phyloP scores from a whole-genome alignment of 2,329 filamentous ascomycete species.

The Ophiognomonia clavigignenti-juglandacearum region DNA sequence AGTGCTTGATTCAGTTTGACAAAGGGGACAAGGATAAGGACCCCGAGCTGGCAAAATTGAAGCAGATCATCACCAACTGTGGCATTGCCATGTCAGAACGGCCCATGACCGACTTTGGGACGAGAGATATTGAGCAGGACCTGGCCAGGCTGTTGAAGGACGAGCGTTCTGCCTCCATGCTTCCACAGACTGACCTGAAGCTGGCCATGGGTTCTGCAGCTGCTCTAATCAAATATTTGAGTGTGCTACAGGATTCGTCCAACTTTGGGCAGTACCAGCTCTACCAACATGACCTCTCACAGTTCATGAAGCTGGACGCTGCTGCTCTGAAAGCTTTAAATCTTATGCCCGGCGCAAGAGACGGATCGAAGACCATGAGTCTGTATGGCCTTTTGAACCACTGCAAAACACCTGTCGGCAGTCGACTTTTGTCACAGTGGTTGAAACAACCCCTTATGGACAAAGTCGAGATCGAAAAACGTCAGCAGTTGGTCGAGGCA shows the following conservation, averaged over 20 bases:
- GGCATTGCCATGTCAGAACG: conserved; percentile 86
- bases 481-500: conserved; percentile 91
- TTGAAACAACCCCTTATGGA: conserved; percentile 96
- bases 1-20: conserved; percentile 83
- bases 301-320: conserved; percentile 98
- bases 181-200: conserved; percentile 90
- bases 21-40: conserved; percentile 79
- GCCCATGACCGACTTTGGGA: conserved; percentile 70
- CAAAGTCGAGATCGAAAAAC: conserved; percentile 78
- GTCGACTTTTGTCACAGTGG: conserved; percentile 88
- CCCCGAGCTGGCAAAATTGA: conserved; percentile 79
- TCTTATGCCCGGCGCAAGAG: conserved; percentile 90
- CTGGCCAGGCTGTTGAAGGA: conserved; percentile 82
- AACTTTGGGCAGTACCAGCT: conserved; percentile 98
- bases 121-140: conserved; percentile 93
- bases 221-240: conserved; percentile 90
- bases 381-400: conserved; percentile 91
- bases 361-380: conserved; percentile 97
- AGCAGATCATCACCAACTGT: conserved; percentile 86
- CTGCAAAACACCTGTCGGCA: conserved; percentile 94
- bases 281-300: conserved; percentile 92
- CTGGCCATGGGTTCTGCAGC: conserved; percentile 94
- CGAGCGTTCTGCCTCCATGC: conserved; percentile 67
- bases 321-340: conserved; percentile 92
- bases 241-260: conserved; percentile 80